Evolutionary conservation across 148 eudicot genomes (phyloP), one percentile per base, ranked within the genome.

Genomic region (Beta vulgaris): DNA sequence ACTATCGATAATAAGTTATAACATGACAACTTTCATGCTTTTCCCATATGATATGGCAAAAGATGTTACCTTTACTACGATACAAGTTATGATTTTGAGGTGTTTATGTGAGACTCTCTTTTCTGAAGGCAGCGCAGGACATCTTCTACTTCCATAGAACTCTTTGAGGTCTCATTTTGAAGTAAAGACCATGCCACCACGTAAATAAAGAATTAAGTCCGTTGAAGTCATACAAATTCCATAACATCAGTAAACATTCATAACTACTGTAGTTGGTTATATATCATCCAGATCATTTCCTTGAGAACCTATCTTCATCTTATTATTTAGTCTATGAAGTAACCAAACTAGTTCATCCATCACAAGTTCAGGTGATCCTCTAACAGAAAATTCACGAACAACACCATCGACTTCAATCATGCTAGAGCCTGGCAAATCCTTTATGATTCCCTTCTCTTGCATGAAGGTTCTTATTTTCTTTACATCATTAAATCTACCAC

Each of bases 331-430:
- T 8, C 60, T 25, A 69, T 76, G 73, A 71, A 86, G 70, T 28
- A 91, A 71, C 72, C 46, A 14, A 55, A 62, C 48, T 73, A 87
- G 42, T 43, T 82, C 84, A 81, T 83, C 87, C 76, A 86, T 76
- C 61, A 73, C 42, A 69, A 86, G 75, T 46, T 78, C 82, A 75
- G 80, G 49, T 15, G 93, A 82, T 61, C 97, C 97, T 80, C 82
- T 86, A 68, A 89, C 87, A 8, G 90, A 91, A 51, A 91, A 91
- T 78, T 89, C 97, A 75, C 83, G 76, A 51, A 86, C 86, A 46
- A 84, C 49, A 51, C 90, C 91, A 77, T 89, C 87, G 51, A 88
- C 68, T 78, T 91, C 93, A 77, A 87, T 83, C 85, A 80, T 78
- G 73, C 96, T 89, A 46, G 82, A 85, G 16, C 98, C 96, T 19